A percentile compares a stretch with the other conserved stretches of the same genome.
These are phyloP conservation scores for Williopsis jadinii DNA, from an alignment of 1,139 yeast species.

Conservation along the genomic window DNA sequence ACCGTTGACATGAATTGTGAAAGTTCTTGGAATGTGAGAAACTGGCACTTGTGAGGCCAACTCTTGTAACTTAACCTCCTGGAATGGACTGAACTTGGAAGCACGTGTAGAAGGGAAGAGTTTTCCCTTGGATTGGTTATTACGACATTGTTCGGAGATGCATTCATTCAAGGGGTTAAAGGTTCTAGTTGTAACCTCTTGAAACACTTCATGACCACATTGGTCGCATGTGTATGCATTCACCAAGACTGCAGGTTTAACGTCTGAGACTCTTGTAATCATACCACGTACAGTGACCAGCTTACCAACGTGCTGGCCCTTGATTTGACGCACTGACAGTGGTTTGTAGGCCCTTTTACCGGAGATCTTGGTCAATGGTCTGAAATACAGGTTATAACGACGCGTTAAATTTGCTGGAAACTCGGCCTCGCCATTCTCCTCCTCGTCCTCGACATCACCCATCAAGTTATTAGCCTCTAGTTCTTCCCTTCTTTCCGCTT, in stretches of 20 bases:
- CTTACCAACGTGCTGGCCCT: constrained; percentile 78
- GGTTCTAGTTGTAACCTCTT: constrained; percentile 79
- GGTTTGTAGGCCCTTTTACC: constrained; percentile 38
- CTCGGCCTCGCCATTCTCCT: constrained; percentile 28
- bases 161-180: constrained; percentile 86
- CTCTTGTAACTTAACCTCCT: constrained; percentile 93
- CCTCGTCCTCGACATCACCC: constrained; percentile 23
- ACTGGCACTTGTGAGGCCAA: constrained; percentile 95
- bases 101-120: constrained; percentile 92
- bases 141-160: constrained; percentile 70
- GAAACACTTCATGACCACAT: constrained; percentile 95
- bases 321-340: constrained; percentile 82
- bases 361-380: constrained; percentile 48
- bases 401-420: constrained; percentile 87
- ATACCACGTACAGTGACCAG: constrained; percentile 90
- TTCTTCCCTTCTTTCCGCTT: constrained; percentile 59
- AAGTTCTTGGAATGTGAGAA: constrained; percentile 90
- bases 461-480: constrained; percentile 26
- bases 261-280: constrained; percentile 92
- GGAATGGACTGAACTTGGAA: constrained; percentile 90
- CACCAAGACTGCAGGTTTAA: constrained; percentile 85
- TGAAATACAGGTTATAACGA: constrained; percentile 80
- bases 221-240: constrained; percentile 96
- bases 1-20: constrained; percentile 84
- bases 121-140: constrained; percentile 81